Evolutionary conservation across 306 rosid species (phyloP), one percentile per base, ranked within the genome.

Genomic region (Quercus ilex): DNA sequence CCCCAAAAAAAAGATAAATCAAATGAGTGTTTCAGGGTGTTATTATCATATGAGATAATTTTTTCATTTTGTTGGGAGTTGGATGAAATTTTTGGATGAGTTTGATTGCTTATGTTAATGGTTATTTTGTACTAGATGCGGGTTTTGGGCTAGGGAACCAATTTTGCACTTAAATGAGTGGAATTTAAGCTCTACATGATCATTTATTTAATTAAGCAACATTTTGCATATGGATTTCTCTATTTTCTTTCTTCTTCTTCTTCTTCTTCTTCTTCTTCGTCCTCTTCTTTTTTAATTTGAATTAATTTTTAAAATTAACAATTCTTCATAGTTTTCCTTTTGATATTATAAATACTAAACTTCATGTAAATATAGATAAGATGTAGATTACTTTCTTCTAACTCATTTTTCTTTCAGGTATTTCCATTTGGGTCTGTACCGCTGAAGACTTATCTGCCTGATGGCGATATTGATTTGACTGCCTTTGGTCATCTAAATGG

Each of bases 401-500:
- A 20, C 33, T 23, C 20, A 2, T 18, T 43, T 43, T 70, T 23
- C 31, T 70, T 49, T 30, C 74, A 70, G 58, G 58, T 70, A 2
- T 70, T 70, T 25, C 74, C 74, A 5, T 46, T 46, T 70, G 74
- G 74, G 57, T 70, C 74, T 12, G 74, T 70, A 15, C 74, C 58
- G 0, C 6, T 70, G 41, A 70, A 21, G 74, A 70, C 74, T 11
- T 70, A 70, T 21, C 58, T 70, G 74, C 74, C 74, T 43, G 74
- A 70, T 70, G 74, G 74, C 6, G 74, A 70, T 70, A 70, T 70
- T 25, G 74, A 70, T 70, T 25, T 70, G 74, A 46, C 74, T 41
- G 74, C 74, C 57, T 70, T 70, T 70, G 74, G 74, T 46, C 21
- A 6, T 46, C 57, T 70, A 21, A 70, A 70, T 25, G 30, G 46